A percentile compares a stretch with the other conserved stretches of the same genome.
phyloP scores from a whole-genome alignment of 176 grass and related monocot species.

The Pharus latifolius region DNA sequence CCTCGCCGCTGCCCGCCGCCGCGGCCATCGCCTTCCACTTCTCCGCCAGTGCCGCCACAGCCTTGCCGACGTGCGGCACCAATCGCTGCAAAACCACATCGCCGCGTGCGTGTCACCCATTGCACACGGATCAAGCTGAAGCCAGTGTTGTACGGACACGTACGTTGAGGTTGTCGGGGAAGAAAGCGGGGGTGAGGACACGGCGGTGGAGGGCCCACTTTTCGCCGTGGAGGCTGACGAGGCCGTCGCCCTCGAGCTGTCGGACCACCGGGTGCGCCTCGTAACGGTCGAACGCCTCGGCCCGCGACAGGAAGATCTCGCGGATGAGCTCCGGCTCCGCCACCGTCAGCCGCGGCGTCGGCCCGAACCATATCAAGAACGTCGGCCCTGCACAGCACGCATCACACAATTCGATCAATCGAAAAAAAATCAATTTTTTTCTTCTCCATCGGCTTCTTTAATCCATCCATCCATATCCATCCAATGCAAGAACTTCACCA shows the following conservation, averaged over 20 bases:
- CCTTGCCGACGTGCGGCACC: slow-evolving; percentile 57
- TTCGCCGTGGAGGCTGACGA: slow-evolving; percentile 67
- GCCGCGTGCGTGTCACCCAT: background rate
- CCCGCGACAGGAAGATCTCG: slow-evolving; percentile 61
- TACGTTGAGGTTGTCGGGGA: slow-evolving; percentile 81
- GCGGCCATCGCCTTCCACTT: slow-evolving; percentile 48
- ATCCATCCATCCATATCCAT: slow-evolving; percentile 1
- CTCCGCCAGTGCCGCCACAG: slow-evolving; percentile 44
- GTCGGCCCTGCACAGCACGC: slow-evolving; percentile 34
- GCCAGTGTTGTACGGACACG: background rate
- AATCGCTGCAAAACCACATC: slow-evolving; percentile 35
- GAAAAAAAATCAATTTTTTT: no score
- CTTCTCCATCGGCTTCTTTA: slow-evolving; percentile 13
- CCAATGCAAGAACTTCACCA: slow-evolving; percentile 8
- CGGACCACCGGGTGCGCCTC: slow-evolving; percentile 71
- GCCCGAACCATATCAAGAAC: slow-evolving; percentile 86
- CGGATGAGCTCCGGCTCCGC: slow-evolving; percentile 76
- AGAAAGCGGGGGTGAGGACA: slow-evolving; percentile 56
- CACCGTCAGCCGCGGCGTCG: slow-evolving; percentile 63
- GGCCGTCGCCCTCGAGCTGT: slow-evolving; percentile 80
- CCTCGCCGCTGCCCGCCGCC: slow-evolving; percentile 27
- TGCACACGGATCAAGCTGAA: background rate
- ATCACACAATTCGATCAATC: background rate
- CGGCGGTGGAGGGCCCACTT: slow-evolving; percentile 86
- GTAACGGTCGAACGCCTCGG: slow-evolving; percentile 74